phyloP scores from a whole-genome alignment of 208 protist genomes.

The Herpetomonas tarakana region DNA sequence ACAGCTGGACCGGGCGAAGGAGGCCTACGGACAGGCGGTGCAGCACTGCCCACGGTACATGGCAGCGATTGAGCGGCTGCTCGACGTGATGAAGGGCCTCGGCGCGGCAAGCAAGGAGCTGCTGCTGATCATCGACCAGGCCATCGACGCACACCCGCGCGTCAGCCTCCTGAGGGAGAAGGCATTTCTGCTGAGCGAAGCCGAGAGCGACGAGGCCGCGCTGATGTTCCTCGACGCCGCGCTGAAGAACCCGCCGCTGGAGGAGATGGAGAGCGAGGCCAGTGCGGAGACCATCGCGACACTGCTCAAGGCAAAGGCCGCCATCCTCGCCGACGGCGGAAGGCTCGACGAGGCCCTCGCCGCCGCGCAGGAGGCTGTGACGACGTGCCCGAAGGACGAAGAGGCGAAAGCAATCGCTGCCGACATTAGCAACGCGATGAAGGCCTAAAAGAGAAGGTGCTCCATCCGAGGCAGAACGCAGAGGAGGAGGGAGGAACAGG shows the following conservation, averaged over 20 bases:
- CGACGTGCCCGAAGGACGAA: slow-evolving; percentile 57
- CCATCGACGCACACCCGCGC: slow-evolving; percentile 76
- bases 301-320: slow-evolving; percentile 86
- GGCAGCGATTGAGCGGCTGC: slow-evolving; percentile 57
- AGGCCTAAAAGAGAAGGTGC: too few species aligned
- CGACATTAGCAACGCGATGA: slow-evolving; percentile 52
- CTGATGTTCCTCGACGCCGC: slow-evolving; percentile 63
- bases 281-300: slow-evolving; percentile 45
- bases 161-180: slow-evolving; percentile 79
- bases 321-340: slow-evolving; percentile 80
- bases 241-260: slow-evolving; percentile 68
- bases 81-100: slow-evolving; percentile 42
- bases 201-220: slow-evolving; percentile 65
- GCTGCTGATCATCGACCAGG: slow-evolving; percentile 43
- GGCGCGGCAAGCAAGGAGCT: slow-evolving; percentile 26
- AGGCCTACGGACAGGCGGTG: slow-evolving; percentile 51
- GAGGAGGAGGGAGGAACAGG: too few species aligned
- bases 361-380: slow-evolving; percentile 53
- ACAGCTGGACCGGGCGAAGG: slow-evolving; percentile 44
- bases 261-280: slow-evolving; percentile 76
- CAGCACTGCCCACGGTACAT: slow-evolving; percentile 58
- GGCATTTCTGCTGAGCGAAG: slow-evolving; percentile 83
- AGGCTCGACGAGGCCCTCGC: slow-evolving; percentile 62
- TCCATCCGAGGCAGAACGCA: too few species aligned
- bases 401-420: slow-evolving; percentile 65